These are phyloP conservation scores for Hymenoscyphus albidus DNA, from an alignment of 2,329 filamentous ascomycete species.

Conservation along the genomic window DNA sequence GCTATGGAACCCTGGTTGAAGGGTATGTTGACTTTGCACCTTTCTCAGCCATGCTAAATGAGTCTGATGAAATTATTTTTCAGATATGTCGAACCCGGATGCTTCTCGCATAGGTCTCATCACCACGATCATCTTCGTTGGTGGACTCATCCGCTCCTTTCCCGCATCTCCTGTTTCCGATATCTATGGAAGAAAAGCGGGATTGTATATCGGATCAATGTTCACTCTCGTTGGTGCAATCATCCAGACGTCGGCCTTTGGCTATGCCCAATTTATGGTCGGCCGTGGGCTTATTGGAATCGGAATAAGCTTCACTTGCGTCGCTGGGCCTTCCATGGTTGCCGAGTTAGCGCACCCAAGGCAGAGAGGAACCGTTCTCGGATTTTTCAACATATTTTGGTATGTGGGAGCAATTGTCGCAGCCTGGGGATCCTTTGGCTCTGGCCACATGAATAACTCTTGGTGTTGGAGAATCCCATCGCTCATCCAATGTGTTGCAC, in stretches of 20 bases:
- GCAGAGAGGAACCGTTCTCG: not conserved
- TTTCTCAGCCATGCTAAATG: not conserved
- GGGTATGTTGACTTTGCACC: slow-evolving; percentile 7
- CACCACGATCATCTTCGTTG: slow-evolving; percentile 19
- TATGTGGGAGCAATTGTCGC: slow-evolving; percentile 24
- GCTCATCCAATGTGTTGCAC: slow-evolving; percentile 14
- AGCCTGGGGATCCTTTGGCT: slow-evolving; percentile 22
- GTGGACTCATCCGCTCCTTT: slow-evolving; percentile 18
- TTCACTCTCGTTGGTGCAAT: slow-evolving; percentile 42
- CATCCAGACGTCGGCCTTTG: slow-evolving; percentile 37
- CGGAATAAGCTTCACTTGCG: slow-evolving; percentile 27
- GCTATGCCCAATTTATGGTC: slow-evolving; percentile 38
- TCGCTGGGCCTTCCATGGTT: slow-evolving; percentile 14
- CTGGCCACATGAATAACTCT: slow-evolving; percentile 13
- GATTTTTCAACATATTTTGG: slow-evolving; percentile 19
- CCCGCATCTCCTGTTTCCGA: slow-evolving; percentile 19
- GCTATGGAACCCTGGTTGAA: slow-evolving; percentile 21
- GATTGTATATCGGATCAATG: slow-evolving; percentile 23
- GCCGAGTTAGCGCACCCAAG: slow-evolving; percentile 11
- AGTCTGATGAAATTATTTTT: not conserved
- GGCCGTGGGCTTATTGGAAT: slow-evolving; percentile 40
- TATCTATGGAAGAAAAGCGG: slow-evolving; percentile 19
- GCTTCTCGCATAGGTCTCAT: slow-evolving; percentile 19
- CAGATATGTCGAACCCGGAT: slow-evolving; percentile 15
- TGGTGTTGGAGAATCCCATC: slow-evolving; percentile 42